Conservation (phyloP, 2,329 filamentous ascomycete genomes). For the Colletotrichum sp. region DNA sequence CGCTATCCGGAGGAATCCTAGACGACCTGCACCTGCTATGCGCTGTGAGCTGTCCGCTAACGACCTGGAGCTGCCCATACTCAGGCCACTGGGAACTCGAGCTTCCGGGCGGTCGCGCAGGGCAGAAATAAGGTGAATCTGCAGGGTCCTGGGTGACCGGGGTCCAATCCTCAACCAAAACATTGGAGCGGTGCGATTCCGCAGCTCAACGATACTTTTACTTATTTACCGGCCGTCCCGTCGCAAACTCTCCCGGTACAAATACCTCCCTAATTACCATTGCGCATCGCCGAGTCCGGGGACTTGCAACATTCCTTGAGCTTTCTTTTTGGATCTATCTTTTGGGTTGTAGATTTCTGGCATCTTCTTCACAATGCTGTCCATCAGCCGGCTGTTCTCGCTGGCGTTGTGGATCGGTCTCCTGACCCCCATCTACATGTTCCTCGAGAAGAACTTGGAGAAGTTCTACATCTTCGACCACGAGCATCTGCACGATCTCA, state of each 20-base stretch:
- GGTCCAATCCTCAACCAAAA: conserved; percentile 18
- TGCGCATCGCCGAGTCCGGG: neutral
- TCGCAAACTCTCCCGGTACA: neutral
- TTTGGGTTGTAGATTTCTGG: neutral
- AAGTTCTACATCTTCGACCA: conserved; percentile 79
- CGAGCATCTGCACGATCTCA: conserved; percentile 70
- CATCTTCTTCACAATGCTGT: conserved; percentile 1
- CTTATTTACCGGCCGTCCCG: neutral
- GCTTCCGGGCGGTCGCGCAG: conserved; percentile 16
- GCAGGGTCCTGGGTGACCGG: conserved; percentile 7
- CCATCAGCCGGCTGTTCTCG: conserved; percentile 46
- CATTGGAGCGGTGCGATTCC: conserved; percentile 7
- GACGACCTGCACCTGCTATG: neutral
- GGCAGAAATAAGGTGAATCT: conserved; percentile 19
- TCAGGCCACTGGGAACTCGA: conserved; percentile 17
- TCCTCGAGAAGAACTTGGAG: conserved; percentile 63
- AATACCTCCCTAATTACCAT: neutral
- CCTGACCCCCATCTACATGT: conserved; percentile 57
- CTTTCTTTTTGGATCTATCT: neutral
- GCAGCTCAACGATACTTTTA: conserved; percentile 4
- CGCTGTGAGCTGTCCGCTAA: neutral
- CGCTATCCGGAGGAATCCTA: conserved; percentile 3
- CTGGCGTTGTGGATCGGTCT: conserved; percentile 60
- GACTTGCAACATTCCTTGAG: neutral
- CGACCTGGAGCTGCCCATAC: neutral